Evolutionary conservation across 805 yeast genomes (phyloP), one percentile per base, ranked within the genome.

Genomic region (Cyberlindnera petersonii): DNA sequence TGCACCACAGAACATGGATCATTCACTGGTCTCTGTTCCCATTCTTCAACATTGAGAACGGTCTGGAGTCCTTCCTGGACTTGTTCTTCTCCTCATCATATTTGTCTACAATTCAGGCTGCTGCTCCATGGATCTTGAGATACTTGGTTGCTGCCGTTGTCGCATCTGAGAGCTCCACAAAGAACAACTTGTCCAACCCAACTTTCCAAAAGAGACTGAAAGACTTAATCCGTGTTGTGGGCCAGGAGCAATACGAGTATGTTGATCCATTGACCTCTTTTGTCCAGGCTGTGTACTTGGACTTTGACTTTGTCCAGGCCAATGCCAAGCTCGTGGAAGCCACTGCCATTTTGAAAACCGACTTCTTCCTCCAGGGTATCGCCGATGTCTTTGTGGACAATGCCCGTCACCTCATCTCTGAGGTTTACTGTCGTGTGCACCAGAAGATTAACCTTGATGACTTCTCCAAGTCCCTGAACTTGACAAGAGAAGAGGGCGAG

Each of bases 21-120:
- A 73, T 79, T 54, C 86, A 80, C 62, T 79, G 84, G 79, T 66
- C 82, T 2, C 63, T 81, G 44, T 80, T 78, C 66, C 78, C 79
- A 46, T 76, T 73, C 52, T 77, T 77, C 69, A 71, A 72, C 53
- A 58, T 60, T 33, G 75, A 68, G 38, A 65, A 68, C 39, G 81
- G 82, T 9, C 54, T 69, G 22, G 81, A 75, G 38, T 66, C 67
- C 31, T 61, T 81, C 42, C 65, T 73, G 41, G 86, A 81, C 46
- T 55, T 77, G 37, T 76, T 77, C 58, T 71, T 77, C 55, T 65
- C 76, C 14, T 71, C 81, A 5, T 74, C 81, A 7, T 78, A 77
- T 58, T 60, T 80, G 44, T 74, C 79, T 42, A 73, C 85, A 3
- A 79, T 80, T 55, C 86, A 81, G 61, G 82, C 84, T 23, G 68